These are phyloP conservation scores for Xylaria palmicola DNA, from an alignment of 495 filamentous ascomycete genomes.

Conservation along the genomic window DNA sequence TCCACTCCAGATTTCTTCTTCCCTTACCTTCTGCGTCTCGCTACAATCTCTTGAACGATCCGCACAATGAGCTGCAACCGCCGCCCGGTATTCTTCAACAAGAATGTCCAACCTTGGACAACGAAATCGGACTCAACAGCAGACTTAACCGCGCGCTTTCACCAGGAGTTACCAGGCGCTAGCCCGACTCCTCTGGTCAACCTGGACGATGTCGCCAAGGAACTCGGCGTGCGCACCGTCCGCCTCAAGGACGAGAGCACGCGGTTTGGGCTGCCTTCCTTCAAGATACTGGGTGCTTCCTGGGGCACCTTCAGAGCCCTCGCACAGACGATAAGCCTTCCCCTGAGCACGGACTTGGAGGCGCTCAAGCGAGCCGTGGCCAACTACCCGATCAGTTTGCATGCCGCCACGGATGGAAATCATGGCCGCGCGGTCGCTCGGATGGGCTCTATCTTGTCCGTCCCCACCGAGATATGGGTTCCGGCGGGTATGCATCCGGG, in stretches of 20 bases:
- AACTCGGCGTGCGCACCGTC: conserved; percentile 55
- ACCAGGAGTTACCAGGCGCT: conserved; percentile 53
- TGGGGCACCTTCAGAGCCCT: conserved; percentile 65
- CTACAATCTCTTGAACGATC: not conserved
- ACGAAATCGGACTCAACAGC: not conserved
- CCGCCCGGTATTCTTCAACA: conserved; percentile 2
- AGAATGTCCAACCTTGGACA: not conserved
- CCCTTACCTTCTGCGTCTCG: not conserved
- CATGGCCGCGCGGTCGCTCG: conserved; percentile 68
- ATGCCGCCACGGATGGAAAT: conserved; percentile 65
- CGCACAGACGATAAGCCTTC: conserved; percentile 37
- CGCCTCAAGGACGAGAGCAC: conserved; percentile 60
- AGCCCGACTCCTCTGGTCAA: conserved; percentile 48
- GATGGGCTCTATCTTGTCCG: conserved; percentile 57
- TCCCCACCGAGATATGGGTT: conserved; percentile 56
- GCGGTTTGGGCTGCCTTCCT: conserved; percentile 64
- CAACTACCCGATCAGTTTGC: conserved; percentile 30
- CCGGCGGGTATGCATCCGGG: conserved; percentile 50
- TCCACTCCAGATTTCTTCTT: not conserved
- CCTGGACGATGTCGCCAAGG: conserved; percentile 51
- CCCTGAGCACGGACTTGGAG: conserved; percentile 24
- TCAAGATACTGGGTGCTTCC: conserved; percentile 77
- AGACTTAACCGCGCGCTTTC: conserved; percentile 36
- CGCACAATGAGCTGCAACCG: not conserved
- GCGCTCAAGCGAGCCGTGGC: conserved; percentile 29